Percentiles rank a stretch among this genome's conserved stretches.
phyloP scores from a whole-genome alignment of 495 filamentous ascomycete species.

The Platismatia glauca region DNA sequence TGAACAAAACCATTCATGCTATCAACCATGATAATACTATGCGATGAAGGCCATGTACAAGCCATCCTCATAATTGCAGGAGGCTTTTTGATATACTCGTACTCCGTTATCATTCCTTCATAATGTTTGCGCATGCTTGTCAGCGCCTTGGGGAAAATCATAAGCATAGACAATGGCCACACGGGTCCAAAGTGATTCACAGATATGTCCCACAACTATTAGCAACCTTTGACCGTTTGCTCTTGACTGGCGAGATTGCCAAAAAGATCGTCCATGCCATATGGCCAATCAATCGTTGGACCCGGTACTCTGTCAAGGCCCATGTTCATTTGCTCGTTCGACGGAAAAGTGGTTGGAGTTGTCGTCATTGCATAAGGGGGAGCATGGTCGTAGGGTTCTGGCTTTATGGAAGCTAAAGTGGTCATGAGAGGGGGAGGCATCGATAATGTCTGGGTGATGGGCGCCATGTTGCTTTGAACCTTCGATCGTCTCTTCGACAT shows the following conservation, averaged over 20 bases:
- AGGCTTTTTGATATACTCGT: no score
- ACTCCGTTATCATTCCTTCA: no score
- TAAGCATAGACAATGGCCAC: no score
- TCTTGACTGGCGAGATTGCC: background rate
- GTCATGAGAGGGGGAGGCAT: background rate
- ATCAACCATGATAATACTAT: no score
- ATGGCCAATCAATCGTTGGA: background rate
- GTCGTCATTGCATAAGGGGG: background rate
- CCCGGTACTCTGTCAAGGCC: background rate
- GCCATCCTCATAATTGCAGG: no score
- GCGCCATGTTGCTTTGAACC: background rate
- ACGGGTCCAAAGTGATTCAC: no score
- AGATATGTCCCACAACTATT: background rate
- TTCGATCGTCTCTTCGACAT: conserved; percentile 11
- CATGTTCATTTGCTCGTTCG: background rate
- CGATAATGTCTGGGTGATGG: background rate
- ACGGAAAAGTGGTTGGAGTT: background rate
- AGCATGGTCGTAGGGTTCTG: background rate
- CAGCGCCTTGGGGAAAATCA: no score
- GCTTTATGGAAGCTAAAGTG: background rate
- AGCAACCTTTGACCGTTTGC: background rate
- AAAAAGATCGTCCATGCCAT: background rate
- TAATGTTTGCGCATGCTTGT: no score
- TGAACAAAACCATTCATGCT: no score
- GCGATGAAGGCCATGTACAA: no score